Conservation (phyloP, 176 grass and related monocot genomes). For the Tillandsia fasciculata region DNA sequence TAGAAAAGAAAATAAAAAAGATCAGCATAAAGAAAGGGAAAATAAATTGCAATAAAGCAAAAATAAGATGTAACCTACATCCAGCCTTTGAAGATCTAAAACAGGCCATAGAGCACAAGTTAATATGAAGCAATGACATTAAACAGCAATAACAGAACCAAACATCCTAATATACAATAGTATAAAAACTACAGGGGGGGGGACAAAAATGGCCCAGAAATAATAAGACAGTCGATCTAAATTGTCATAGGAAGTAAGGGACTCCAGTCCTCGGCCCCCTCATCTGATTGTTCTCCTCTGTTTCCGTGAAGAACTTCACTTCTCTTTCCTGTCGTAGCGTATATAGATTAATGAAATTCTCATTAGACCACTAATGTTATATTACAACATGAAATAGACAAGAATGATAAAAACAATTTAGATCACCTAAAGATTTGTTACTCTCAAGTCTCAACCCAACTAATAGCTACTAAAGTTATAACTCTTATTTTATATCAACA, state of each 20-base stretch:
- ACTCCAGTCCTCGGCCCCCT: slow-evolving; percentile 83
- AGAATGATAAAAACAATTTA: not conserved
- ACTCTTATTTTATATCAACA: no score
- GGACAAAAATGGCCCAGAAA: not conserved
- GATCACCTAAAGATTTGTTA: not conserved
- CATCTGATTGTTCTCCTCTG: slow-evolving; percentile 99
- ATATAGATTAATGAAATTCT: not conserved
- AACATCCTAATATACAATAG: slow-evolving; percentile 45
- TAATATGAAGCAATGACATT: slow-evolving; percentile 2
- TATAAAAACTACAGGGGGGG: slow-evolving; percentile 46
- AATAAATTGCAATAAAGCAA: no score
- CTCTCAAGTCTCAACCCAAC: not conserved
- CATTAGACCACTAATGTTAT: not conserved
- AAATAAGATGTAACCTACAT: no score
- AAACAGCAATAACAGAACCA: slow-evolving; percentile 41
- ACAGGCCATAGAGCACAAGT: no score
- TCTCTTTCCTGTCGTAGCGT: slow-evolving; percentile 56
- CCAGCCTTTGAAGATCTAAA: no score
- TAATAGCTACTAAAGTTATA: not conserved
- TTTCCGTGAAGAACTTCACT: slow-evolving; percentile 97
- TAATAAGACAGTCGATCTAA: not conserved
- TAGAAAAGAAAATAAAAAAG: no score
- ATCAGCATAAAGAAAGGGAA: no score
- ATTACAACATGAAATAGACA: not conserved
- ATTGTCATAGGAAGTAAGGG: slow-evolving; percentile 81